Conservation (phyloP, 345 rosid species). For the Gossypium mustelinum region DNA sequence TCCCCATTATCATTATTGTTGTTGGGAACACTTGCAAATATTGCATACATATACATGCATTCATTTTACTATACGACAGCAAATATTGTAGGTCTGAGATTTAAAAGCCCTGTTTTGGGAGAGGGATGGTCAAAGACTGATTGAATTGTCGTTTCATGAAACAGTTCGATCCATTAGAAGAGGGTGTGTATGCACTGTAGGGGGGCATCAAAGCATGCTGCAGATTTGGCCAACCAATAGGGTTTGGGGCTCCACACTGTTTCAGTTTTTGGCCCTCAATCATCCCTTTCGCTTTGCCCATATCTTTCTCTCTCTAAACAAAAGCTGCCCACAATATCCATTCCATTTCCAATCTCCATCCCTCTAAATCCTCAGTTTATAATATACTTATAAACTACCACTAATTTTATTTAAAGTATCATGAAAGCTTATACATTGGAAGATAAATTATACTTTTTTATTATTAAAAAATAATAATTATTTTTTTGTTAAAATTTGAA, state of each 20-base stretch:
- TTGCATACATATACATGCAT: background rate
- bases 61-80: background rate
- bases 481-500: too few relatives aligned
- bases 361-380: background rate
- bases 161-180: slow-evolving; percentile 41
- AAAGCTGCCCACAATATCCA: slow-evolving; percentile 29
- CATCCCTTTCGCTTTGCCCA: slow-evolving; percentile 22
- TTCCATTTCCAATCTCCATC: slow-evolving; percentile 11
- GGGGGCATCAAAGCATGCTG: slow-evolving; percentile 33
- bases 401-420: background rate
- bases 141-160: slow-evolving; percentile 49
- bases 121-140: slow-evolving; percentile 36
- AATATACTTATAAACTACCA: background rate
- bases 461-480: too few relatives aligned
- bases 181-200: slow-evolving; percentile 25
- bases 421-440: too few relatives aligned
- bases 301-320: slow-evolving; percentile 13
- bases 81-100: slow-evolving; percentile 12
- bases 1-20: slow-evolving; percentile 11
- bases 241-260: slow-evolving; percentile 33
- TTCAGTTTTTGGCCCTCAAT: slow-evolving; percentile 16
- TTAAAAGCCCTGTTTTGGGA: background rate
- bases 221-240: slow-evolving; percentile 33
- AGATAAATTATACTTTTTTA: too few relatives aligned
- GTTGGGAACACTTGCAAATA: background rate